Percentiles rank a stretch among this genome's conserved stretches.
These are phyloP conservation scores for Citrus trifoliata DNA, from an alignment of 345 rosid species.

Conservation along the genomic window DNA sequence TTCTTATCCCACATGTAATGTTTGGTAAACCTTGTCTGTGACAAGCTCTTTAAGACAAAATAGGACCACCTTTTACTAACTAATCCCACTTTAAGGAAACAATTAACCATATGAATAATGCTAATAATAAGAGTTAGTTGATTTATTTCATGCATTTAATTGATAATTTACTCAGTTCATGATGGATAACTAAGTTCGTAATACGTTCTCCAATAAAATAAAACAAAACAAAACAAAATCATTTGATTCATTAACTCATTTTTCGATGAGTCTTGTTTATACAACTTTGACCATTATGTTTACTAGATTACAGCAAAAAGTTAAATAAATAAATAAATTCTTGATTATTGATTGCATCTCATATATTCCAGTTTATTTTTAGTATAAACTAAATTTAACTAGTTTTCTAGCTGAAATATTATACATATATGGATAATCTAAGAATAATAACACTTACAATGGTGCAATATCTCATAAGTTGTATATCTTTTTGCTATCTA, in stretches of 20 bases:
- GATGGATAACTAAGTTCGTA: neutral
- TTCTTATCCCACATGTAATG: slow-evolving; percentile 10
- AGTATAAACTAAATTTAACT: neutral
- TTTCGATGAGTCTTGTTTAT: neutral
- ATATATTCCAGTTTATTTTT: neutral
- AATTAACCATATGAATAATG: neutral
- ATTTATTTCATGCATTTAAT: neutral
- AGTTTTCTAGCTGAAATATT: neutral
- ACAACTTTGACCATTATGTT: neutral
- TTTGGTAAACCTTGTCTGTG: neutral
- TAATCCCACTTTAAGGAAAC: slow-evolving; percentile 7
- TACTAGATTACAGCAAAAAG: neutral
- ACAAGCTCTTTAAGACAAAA: neutral
- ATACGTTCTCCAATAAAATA: neutral
- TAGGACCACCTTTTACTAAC: neutral
- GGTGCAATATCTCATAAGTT: too few relatives aligned
- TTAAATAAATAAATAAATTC: neutral
- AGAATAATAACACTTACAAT: too few relatives aligned
- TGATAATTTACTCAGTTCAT: neutral
- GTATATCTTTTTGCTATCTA: too few relatives aligned
- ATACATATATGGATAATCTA: too few relatives aligned
- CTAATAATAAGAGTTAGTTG: neutral
- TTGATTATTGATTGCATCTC: neutral
- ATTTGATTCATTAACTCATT: neutral
- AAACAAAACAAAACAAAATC: neutral